Evolutionary conservation across 1,284 basidiomycete genomes (phyloP).

Genomic region (Ustilago loliicola): DNA sequence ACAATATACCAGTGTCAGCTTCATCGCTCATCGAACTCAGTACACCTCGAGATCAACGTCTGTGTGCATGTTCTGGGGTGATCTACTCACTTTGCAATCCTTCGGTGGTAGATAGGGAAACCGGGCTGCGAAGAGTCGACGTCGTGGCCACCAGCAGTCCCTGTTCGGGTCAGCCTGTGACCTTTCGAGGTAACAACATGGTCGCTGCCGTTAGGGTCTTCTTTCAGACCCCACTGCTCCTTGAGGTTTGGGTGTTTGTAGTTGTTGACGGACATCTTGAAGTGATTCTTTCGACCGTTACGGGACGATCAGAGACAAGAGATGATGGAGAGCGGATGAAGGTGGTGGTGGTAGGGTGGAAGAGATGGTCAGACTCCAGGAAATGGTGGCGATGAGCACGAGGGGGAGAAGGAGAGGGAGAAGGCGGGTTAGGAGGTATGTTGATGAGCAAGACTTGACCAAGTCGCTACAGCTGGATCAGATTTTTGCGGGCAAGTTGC

Average conservation of each 20-base stretch:
- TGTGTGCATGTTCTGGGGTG: too few relatives aligned
- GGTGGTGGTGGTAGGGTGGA: conserved; percentile 1
- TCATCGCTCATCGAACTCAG: background rate
- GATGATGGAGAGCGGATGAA: conserved; percentile 4
- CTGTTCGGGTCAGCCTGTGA: conserved; percentile 38
- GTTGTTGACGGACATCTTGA: conserved; percentile 38
- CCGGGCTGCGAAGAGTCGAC: conserved; percentile 49
- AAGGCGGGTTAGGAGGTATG: background rate
- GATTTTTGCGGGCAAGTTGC: conserved; percentile 1
- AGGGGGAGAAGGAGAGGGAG: background rate
- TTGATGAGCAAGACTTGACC: conserved; percentile 6
- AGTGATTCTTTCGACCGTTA: background rate
- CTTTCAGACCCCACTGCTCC: conserved; percentile 48
- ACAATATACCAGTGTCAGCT: background rate
- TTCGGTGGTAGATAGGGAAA: conserved; percentile 57
- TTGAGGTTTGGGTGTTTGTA: conserved; percentile 51
- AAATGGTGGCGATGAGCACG: background rate
- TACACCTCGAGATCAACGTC: background rate
- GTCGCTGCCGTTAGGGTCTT: conserved; percentile 52
- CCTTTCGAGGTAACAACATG: conserved; percentile 40
- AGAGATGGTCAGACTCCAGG: background rate
- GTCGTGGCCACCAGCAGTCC: conserved; percentile 47
- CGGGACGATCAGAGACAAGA: background rate
- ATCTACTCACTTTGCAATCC: conserved; percentile 50
- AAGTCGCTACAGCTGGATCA: background rate